These are phyloP conservation scores for Cutaneotrichosporon cyanovorans DNA, from an alignment of 1,284 basidiomycete genomes.

Conservation along the genomic window DNA sequence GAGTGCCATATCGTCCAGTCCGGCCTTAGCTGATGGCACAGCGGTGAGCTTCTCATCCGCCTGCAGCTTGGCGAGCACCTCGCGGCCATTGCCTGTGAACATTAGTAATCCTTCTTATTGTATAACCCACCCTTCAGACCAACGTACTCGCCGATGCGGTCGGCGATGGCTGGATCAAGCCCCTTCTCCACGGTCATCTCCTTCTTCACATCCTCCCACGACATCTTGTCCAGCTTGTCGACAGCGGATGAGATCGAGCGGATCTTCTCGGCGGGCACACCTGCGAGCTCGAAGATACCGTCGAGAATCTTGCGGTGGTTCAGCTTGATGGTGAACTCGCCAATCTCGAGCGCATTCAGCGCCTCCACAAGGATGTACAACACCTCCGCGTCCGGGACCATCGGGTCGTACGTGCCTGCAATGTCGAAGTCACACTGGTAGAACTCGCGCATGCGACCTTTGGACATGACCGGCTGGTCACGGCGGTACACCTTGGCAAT, in stretches of 20 bases:
- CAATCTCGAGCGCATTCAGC: conserved; percentile 74
- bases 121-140: conserved; percentile 68
- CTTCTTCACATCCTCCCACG: conserved; percentile 87
- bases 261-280: conserved; percentile 85
- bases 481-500: conserved; percentile 96
- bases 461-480: conserved; percentile 95
- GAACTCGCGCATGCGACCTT: conserved; percentile 97
- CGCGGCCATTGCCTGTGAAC: conserved; percentile 53
- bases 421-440: conserved; percentile 99
- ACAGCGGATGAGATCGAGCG: conserved; percentile 94
- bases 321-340: conserved; percentile 91
- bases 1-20: conserved; percentile 81
- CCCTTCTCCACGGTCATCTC: conserved; percentile 98
- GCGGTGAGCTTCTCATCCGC: conserved; percentile 60
- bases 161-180: conserved; percentile 71
- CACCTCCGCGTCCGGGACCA: conserved; percentile 95
- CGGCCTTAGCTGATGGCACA: conserved; percentile 70
- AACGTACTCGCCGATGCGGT: conserved; percentile 95
- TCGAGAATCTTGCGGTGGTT: conserved; percentile 98
- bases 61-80: conserved; percentile 68
- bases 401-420: conserved; percentile 84
- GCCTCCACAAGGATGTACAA: conserved; percentile 77
- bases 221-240: conserved; percentile 94
- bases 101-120: background rate
- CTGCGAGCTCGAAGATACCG: conserved; percentile 94